These are phyloP conservation scores for Rhodotorula mucilaginosa DNA, from an alignment of 1,284 basidiomycete species.

Conservation along the genomic window DNA sequence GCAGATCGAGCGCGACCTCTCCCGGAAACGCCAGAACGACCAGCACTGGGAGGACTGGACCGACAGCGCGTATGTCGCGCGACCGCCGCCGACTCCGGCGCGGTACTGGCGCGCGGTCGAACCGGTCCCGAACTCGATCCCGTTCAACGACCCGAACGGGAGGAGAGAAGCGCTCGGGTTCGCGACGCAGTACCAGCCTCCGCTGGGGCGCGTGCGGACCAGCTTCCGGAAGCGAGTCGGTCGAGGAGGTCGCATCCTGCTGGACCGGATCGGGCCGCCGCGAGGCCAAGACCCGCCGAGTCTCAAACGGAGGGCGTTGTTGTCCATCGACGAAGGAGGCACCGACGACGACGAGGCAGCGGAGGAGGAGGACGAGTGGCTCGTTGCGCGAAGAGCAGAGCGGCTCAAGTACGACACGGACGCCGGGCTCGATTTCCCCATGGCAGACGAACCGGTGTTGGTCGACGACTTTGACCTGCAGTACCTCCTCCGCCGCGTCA, in stretches of 20 bases:
- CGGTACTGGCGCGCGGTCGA: slow-evolving; percentile 44
- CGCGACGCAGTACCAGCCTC: slow-evolving; percentile 35
- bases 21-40: slow-evolving; percentile 62
- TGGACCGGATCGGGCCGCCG: slow-evolving; percentile 64
- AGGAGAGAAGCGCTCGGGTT: slow-evolving; percentile 37
- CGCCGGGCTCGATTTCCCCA: slow-evolving; percentile 38
- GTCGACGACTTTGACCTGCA: slow-evolving; percentile 43
- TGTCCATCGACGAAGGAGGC: slow-evolving; percentile 14
- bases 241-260: slow-evolving; percentile 71
- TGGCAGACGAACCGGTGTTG: slow-evolving; percentile 38
- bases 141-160: slow-evolving; percentile 15
- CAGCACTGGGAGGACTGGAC: slow-evolving; percentile 80
- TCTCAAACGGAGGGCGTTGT: not conserved
- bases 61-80: slow-evolving; percentile 56
- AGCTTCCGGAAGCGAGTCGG: slow-evolving; percentile 72
- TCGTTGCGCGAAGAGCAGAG: slow-evolving; percentile 55
- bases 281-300: slow-evolving; percentile 4
- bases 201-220: slow-evolving; percentile 47
- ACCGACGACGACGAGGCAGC: slow-evolving; percentile 6
- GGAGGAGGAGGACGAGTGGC: slow-evolving; percentile 46
- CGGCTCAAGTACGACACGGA: slow-evolving; percentile 65
- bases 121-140: slow-evolving; percentile 29
- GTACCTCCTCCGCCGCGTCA: slow-evolving; percentile 35
- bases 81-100: slow-evolving; percentile 47
- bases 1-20: slow-evolving; percentile 66